Evolutionary conservation across 495 filamentous ascomycete genomes (phyloP), one percentile per base, ranked within the genome.

Genomic region (Acidomyces sp.): DNA sequence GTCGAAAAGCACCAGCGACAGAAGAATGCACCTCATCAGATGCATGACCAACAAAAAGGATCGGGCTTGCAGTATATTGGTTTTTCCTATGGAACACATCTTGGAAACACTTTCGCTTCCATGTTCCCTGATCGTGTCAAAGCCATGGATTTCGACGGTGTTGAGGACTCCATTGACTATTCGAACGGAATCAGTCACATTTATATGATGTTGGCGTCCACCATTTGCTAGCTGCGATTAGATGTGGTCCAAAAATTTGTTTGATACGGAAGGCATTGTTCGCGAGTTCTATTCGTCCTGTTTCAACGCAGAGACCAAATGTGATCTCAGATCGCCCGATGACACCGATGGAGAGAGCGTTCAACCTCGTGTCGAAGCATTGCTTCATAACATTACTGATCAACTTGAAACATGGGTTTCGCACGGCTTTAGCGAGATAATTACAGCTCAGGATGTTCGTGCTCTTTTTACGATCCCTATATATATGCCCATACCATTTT

Each of bases 401-500:
- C 10, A 39, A 43, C 1, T 30, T 47, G 15, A 49, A 22, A 7
- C 54, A 57, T 13, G 54, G n/a, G n/a, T n/a, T n/a, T n/a, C n/a
- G n/a, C n/a, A n/a, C n/a, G n/a, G n/a, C n/a, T n/a, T n/a, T n/a
- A n/a, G n/a, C n/a, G n/a, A 62, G 27, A 39, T 61, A 15, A 43
- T 62, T 16, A 53, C 55, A 12, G 57, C 43, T 38, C 54, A 52
- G 37, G 59, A 59, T 33, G 17, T 57, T 5, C 47, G 51, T 25
- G 23, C 10, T 10, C 7, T 56, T 22, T 56, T 77, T 9, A 67
- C 73, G 22, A 45, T 44, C 0, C 43, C 62, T 4, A 51, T 80
- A 7, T 85, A 85, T 45, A 59, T 66, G 22, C 81, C 81, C 0
- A 49, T 79, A n/a, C 32, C 55, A 15, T 58, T 60, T 25, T 85